Evolutionary conservation across 2,329 filamentous ascomycete genomes (phyloP), one percentile per base, ranked within the genome.

Genomic region (Pseudogymnoascus sp.): DNA sequence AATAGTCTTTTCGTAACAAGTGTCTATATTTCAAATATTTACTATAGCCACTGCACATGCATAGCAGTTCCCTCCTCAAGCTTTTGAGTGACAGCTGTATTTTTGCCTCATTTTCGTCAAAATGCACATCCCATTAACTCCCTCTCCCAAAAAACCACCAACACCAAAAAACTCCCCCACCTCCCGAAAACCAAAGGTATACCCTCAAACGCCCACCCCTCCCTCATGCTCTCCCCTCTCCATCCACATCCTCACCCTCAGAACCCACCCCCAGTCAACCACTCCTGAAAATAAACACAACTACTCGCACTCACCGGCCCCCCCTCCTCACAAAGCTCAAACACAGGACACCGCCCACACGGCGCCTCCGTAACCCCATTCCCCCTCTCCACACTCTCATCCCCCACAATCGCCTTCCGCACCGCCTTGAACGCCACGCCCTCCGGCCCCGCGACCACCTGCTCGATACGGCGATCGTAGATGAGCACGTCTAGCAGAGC

Each of bases 321-420:
- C 5, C 91, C 92, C 64, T 96, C 90, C 67, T 90, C 88, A 72
- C 94, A 99, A 1, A 97, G 81, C 63, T 94, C 88, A 72, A 96
- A 96, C 2, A 97, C 93, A 0, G 94, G 94, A 74, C 94, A 99
- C 61, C 86, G 82, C 1, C 93, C 92, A 74, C 94, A 99, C 0
- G 94, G 94, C 2, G 88, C 87, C 73, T 97, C 92, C 1, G 90
- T 95, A 67, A 87, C 59, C 79, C 82, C 59, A 79, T 72, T 65
- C 75, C 76, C 29, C 76, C 76, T 55, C 10, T 62, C 42, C 75
- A 80, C 62, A 80, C 77, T 63, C 75, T 78, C 66, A 18, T 68
- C 65, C 52, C 64, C 62, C 40, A 36, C 60, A 33, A 31, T 36
- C 35, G 33, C 71, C 58, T 65, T 67, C 21, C 71, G 63, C 10